Evolutionary conservation across 2,329 filamentous ascomycete genomes (phyloP).

Genomic region (Fusarium staphyleae): DNA sequence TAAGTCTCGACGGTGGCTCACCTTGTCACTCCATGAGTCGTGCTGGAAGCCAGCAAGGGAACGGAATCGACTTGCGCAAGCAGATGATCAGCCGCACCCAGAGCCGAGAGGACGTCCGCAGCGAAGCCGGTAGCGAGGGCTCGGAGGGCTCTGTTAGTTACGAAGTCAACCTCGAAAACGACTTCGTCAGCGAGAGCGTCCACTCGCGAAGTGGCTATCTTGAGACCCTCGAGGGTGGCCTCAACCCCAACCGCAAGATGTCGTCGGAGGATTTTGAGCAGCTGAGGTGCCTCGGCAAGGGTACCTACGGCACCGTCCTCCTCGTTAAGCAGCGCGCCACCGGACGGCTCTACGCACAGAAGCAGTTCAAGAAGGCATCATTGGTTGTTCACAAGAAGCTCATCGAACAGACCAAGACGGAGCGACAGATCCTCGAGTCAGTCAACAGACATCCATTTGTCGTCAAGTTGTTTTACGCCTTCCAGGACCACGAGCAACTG

Average conservation of each 20-base stretch:
- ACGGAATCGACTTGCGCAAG: slow-evolving; percentile 55
- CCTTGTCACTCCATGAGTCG: slow-evolving; percentile 64
- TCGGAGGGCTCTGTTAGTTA: slow-evolving; percentile 79
- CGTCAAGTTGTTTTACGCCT: slow-evolving; percentile 97
- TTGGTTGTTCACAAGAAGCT: slow-evolving; percentile 94
- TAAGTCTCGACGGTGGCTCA: slow-evolving; percentile 69
- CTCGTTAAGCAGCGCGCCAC: slow-evolving; percentile 90
- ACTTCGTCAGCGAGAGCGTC: slow-evolving; percentile 78
- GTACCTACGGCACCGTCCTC: slow-evolving; percentile 92
- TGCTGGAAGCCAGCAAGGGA: slow-evolving; percentile 52
- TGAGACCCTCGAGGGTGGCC: slow-evolving; percentile 60
- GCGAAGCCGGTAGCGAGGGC: slow-evolving; percentile 61
- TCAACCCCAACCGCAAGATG: slow-evolving; percentile 78
- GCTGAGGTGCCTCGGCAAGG: slow-evolving; percentile 91
- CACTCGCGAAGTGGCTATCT: slow-evolving; percentile 53
- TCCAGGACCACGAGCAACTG: slow-evolving; percentile 96
- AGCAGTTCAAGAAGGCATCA: slow-evolving; percentile 97
- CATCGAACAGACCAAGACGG: slow-evolving; percentile 96
- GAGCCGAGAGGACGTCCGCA: slow-evolving; percentile 63
- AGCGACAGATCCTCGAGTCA: slow-evolving; percentile 91
- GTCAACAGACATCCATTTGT: slow-evolving; percentile 98
- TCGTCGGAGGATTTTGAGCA: slow-evolving; percentile 88
- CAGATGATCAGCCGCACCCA: slow-evolving; percentile 61
- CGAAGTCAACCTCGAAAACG: slow-evolving; percentile 82
- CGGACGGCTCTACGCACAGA: slow-evolving; percentile 92